Evolutionary conservation across 176 grass and related monocot species (phyloP), one percentile per base, ranked within the genome.

Genomic region (Triticum urartu): DNA sequence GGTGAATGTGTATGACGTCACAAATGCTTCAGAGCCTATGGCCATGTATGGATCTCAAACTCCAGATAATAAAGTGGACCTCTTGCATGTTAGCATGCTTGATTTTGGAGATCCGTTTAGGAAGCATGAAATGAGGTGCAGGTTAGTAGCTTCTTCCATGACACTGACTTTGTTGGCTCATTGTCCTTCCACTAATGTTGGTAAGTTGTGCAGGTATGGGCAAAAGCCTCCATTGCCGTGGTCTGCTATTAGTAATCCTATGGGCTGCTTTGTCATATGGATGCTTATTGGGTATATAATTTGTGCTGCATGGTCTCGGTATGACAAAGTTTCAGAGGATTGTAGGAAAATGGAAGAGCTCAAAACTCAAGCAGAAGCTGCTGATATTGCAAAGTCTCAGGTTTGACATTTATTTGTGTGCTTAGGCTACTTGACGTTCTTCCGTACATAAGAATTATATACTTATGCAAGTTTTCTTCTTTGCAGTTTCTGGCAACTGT

Each of bases 81-180:
- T 93, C 43, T 90, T 80, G 39, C 93, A 95, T 84, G 84, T 95
- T 58, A 94, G 93, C 90, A 87, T 88, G 66, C 93, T 98, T 86
- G 96, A 98, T 89, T 98, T 98, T 87, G 96, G 96, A 43, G 96
- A 98, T 84, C 96, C 96, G 0, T 98, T 98, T 75, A 91, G 93
- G 64, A 95, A 87, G 64, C 96, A 98, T 85, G 89, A 98, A 88
- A 98, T 98, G 96, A 87, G 85, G 33, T 98, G 96, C 91, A 94
- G 93, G 95, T 94, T 79, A 72, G 89, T 87, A 84, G 9, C 54
- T 58, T 56, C 45, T 79, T 34, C 66, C 1, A 15, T 81, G 68
- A 64, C 35, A 48, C 43, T 52, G 56, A 64, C 9, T 83, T 87
- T 89, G 61, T 79, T 83, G 24, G 21, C 36, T 79, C 8, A 17